Evolutionary conservation across 768 basidiomycete genomes (phyloP).

Genomic region (Boletus barrowsii): DNA sequence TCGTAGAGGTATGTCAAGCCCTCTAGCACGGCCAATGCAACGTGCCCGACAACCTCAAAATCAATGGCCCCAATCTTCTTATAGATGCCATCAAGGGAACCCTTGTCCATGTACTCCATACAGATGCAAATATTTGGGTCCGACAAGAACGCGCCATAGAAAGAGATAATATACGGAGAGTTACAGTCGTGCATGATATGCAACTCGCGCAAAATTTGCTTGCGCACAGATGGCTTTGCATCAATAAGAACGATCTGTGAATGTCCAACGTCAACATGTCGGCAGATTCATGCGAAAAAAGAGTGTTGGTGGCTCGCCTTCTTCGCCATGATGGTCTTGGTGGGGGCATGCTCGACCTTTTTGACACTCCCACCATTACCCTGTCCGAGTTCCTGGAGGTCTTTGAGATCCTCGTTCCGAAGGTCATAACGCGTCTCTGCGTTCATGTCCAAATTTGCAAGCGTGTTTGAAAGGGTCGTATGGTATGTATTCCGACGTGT

Average conservation of each 20-base stretch:
- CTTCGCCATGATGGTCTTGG: slow-evolving; percentile 94
- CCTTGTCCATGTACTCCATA: slow-evolving; percentile 96
- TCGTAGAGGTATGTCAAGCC: slow-evolving; percentile 98
- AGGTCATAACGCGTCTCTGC: slow-evolving; percentile 84
- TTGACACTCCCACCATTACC: slow-evolving; percentile 98
- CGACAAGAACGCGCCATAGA: slow-evolving; percentile 93
- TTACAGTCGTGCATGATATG: slow-evolving; percentile 99
- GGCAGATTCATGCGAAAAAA: background rate
- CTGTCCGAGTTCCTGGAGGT: slow-evolving; percentile 86
- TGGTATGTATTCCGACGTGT: slow-evolving; percentile 72
- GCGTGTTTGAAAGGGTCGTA: slow-evolving; percentile 73
- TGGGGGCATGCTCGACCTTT: slow-evolving; percentile 89
- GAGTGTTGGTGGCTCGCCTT: slow-evolving; percentile 59
- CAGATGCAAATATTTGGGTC: slow-evolving; percentile 99
- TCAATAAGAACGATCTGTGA: slow-evolving; percentile 90
- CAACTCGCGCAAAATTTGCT: slow-evolving; percentile 95
- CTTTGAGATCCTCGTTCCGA: slow-evolving; percentile 85
- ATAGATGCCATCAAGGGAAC: slow-evolving; percentile 92
- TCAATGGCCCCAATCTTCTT: slow-evolving; percentile 93
- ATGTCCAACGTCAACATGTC: background rate
- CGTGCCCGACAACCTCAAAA: slow-evolving; percentile 88
- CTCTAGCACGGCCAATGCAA: slow-evolving; percentile 92
- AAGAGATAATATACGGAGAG: slow-evolving; percentile 91
- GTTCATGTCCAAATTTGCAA: slow-evolving; percentile 84
- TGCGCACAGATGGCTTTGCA: slow-evolving; percentile 92